Base-by-base conservation (phyloP, 2,329 filamentous ascomycete genomes). In the Coniochaeta sp. region DNA sequence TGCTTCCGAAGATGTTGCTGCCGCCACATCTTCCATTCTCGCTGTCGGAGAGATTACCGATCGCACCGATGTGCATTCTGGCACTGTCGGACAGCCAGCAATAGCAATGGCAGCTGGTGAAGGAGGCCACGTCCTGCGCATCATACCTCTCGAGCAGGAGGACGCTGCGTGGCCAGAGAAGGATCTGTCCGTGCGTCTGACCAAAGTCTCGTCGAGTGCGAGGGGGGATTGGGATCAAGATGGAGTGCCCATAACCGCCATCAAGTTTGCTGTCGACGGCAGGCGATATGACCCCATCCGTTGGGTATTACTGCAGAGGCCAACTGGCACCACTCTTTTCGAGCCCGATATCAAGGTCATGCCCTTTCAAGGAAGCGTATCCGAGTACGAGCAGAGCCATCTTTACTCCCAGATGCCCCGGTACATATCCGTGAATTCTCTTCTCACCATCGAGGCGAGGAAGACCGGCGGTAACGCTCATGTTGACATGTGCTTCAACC, bases 401-500 rank as follows among this genome's bases (percentile, higher is more conserved):
- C 59, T 65, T 52, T 47, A 62, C 66, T 43, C 70, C 69, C 63
- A 61, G 19, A 69, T 67, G 1, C 67, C 79, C 3, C 85, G 85
- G 0, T 76, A 76, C 58, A 77, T 92, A 17, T 76, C 81, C 43
- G 73, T 81, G 2, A 85, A 84, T 52, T 80, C 79, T 0, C 67
- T 89, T 2, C 69, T 84, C 7, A 78, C 74, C 11, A 70, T 91
- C n/a, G 70, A 75, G 0, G 75, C 76, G 16, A 69, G 76, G 2
- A 72, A 81, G 33, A 87, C 83, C 0, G 85, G 82, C 1, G 81
- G 81, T 1, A 74, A 72, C 33, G 68, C 77, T 0, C 86, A 90
- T 66, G 79, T 79, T 0, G 86, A 92, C 71, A 76, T 89, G 3
- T 73, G 82, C 0, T 89, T 92, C 69, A 88, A 87, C 63, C 83